phyloP scores from a whole-genome alignment of 148 eudicot species.

The Dysphania ambrosioides region DNA sequence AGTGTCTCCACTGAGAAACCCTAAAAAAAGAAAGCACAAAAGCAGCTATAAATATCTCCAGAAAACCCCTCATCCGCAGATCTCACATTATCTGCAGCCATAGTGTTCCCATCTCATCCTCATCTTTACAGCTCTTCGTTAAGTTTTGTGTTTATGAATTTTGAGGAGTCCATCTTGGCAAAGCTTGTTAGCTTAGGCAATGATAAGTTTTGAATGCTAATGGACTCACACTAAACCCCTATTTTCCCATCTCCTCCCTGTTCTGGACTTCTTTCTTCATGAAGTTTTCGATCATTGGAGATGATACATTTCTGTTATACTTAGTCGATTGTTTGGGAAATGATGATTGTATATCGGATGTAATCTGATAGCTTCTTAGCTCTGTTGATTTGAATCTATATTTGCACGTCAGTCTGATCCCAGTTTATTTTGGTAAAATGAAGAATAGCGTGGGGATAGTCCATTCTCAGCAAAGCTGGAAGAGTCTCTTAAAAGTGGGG shows the following conservation, averaged over 20 bases:
- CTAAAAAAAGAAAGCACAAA: no score
- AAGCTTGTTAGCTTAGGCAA: conserved; percentile 28
- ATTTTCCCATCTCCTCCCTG: conserved; percentile 24
- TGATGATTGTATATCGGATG: not conserved
- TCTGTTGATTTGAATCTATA: not conserved
- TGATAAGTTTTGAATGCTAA: conserved; percentile 43
- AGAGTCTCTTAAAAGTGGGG: no score
- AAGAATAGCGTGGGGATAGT: not conserved
- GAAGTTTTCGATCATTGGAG: conserved; percentile 40
- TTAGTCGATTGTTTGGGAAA: not conserved
- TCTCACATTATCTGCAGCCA: no score
- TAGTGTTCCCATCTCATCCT: no score
- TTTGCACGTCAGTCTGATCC: conserved; percentile 21
- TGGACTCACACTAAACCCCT: conserved; percentile 27
- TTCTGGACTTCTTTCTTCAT: conserved; percentile 23
- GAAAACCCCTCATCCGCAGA: no score
- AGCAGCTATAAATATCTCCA: no score
- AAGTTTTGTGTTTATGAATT: no score
- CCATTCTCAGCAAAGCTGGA: conserved; percentile 34
- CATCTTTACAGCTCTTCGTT: no score
- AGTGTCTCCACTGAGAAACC: no score
- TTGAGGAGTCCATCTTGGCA: conserved; percentile 41
- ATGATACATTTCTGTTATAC: conserved; percentile 12
- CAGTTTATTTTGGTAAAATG: not conserved
- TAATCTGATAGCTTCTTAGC: not conserved